Base-by-base conservation (phyloP, 192 early-diverging fungal species). In the Geranomyces variabilis region DNA sequence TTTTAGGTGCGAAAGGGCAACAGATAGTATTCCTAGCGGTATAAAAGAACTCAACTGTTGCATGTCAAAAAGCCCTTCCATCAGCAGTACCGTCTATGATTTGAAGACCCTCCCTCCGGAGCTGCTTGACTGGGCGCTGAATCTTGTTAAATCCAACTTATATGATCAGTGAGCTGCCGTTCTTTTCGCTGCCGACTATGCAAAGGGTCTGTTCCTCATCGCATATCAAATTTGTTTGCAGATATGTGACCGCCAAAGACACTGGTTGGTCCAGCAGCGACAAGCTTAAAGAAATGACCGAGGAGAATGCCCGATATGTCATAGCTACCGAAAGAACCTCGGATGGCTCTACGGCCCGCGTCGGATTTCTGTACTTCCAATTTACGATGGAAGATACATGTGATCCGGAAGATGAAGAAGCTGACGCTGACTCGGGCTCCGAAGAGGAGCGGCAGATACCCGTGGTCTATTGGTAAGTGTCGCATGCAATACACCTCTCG, bases 381-480 rank as follows among this genome's bases (percentile, higher is more conserved):
- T 83, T 90, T 69, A 79, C 84, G 1, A 75, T 83, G 66, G 88
- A 91, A 69, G 88, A 89, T 49, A 87, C 83, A 3, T 85, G 82
- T 82, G 66, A 60, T 29, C 47, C 31, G 12, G 24, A 59, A 3
- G 51, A 26, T 8, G 55, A 59, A 58, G 51, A 56, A 19, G 31
- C 41, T 44, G 56, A 30, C 33, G 51, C 6, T 22, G 67, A 69
- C 13, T 26, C 29, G 47, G n/a, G 68, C n/a, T 19, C 56, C 43
- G 36, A 41, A 3, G 66, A 45, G 64, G 78, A 73, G n/a, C 36
- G 43, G 48, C 43, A 79, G 61, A 71, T 72, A 15, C 70, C 80
- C 1, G 80, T 83, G 19, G 81, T 85, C 4, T 91, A 91, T 67
- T 91, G 90, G 90, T 91, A 86, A 75, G 24, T 48, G 48, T 63